These are phyloP conservation scores for Boletellus emodensis DNA, from an alignment of 768 basidiomycete species.

Conservation along the genomic window DNA sequence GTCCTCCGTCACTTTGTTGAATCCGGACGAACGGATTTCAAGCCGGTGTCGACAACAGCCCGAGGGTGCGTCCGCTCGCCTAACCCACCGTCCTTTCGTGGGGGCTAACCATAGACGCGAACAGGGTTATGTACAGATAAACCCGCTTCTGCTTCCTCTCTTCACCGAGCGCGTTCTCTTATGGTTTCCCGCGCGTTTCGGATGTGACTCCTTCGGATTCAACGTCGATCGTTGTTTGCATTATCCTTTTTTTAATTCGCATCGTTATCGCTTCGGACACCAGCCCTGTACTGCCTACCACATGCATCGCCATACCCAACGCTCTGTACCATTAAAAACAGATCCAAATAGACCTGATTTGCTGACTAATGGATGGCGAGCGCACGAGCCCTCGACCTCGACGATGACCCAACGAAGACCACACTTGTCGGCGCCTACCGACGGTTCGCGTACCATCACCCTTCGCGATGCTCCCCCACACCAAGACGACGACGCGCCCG, in stretches of 20 bases:
- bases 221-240: conserved; percentile 31
- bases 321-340: conserved; percentile 22
- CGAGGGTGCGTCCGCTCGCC: conserved; percentile 54
- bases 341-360: conserved; percentile 3
- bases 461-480: conserved; percentile 37
- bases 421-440: conserved; percentile 40
- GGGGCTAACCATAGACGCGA: conserved; percentile 5
- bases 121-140: conserved; percentile 45
- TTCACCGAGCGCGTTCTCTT: conserved; percentile 8
- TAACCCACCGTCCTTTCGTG: not conserved
- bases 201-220: not conserved
- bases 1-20: conserved; percentile 71
- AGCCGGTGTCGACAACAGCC: conserved; percentile 75
- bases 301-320: conserved; percentile 23
- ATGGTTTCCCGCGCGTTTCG: conserved; percentile 5
- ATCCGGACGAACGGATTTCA: conserved; percentile 70
- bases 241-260: conserved; percentile 13
- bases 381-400: not conserved
- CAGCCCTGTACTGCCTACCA: conserved; percentile 18
- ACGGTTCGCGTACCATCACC: conserved; percentile 55
- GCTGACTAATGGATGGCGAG: conserved; percentile 19
- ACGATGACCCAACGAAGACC: conserved; percentile 26
- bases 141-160: not conserved
- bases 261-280: conserved; percentile 25
- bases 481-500: conserved; percentile 22